phyloP scores from a whole-genome alignment of 768 basidiomycete species.

The Lactarius hatsudake region DNA sequence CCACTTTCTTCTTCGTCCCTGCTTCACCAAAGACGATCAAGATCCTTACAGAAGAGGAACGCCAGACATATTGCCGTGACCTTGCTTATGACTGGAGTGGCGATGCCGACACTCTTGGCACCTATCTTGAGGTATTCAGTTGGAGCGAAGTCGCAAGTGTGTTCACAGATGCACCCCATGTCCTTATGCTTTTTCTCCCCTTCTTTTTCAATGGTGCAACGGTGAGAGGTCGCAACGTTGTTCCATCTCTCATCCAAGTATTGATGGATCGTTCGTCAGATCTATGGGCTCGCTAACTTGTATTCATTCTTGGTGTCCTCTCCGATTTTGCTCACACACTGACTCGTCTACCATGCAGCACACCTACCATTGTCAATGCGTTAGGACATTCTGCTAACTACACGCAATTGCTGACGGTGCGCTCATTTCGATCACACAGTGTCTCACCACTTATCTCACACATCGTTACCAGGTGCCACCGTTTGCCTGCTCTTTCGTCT shows the following conservation, averaged over 20 bases:
- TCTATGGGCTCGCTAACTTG: slow-evolving; percentile 32
- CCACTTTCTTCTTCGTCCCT: slow-evolving; percentile 51
- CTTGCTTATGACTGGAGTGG: slow-evolving; percentile 34
- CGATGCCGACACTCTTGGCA: slow-evolving; percentile 40
- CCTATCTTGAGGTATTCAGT: slow-evolving; percentile 46
- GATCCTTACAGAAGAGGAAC: slow-evolving; percentile 53
- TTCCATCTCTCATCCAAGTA: background rate
- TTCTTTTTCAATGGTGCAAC: slow-evolving; percentile 56
- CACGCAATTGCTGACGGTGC: slow-evolving; percentile 34
- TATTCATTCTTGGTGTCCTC: slow-evolving; percentile 15
- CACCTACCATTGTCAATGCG: slow-evolving; percentile 31
- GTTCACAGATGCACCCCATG: slow-evolving; percentile 48
- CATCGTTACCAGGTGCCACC: slow-evolving; percentile 31
- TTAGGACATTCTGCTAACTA: slow-evolving; percentile 33
- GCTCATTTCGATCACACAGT: background rate
- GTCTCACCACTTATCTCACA: background rate
- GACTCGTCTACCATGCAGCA: slow-evolving; percentile 24
- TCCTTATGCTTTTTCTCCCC: slow-evolving; percentile 48
- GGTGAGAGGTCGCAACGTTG: slow-evolving; percentile 34
- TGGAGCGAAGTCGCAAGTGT: slow-evolving; percentile 54
- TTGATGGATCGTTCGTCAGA: slow-evolving; percentile 11
- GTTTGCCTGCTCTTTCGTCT: slow-evolving; percentile 33
- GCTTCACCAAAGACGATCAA: slow-evolving; percentile 41
- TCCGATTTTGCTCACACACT: background rate
- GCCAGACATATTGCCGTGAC: slow-evolving; percentile 37